Evolutionary conservation across 805 yeast species (phyloP), one percentile per base, ranked within the genome.

Genomic region (Ogataea ganodermae): DNA sequence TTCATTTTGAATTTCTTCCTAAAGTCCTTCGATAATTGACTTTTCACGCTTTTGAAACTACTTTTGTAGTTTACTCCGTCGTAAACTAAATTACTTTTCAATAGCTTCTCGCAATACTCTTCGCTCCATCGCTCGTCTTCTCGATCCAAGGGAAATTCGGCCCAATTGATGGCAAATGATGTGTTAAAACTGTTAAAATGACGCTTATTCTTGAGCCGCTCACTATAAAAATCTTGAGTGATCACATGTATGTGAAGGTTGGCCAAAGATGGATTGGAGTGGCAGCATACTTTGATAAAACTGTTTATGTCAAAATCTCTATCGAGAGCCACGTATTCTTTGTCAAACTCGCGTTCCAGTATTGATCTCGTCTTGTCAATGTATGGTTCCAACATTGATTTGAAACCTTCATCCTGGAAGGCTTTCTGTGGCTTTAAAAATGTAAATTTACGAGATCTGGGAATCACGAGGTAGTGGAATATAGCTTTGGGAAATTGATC

Each of bases 131-230:
- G 60, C 65, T 62, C 49, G 72, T 70, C 81, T 55, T 45, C 74
- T 63, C 49, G 63, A 33, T 27, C 63, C 58, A 72, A 63, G 45
- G 82, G 79, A 16, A 85, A 62, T 14, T 68, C 70, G 1, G 71
- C 74, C 61, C 83, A 79, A 0, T 69, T 67, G 1, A 86, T 79
- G 48, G 87, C 86, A 60, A 88, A 88, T 0, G 57, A 56, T 0
- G 90, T 79, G 17, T 72, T 81, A 66, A 88, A 88, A 3, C 90
- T 82, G 59, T 83, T 83, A 63, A 80, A 87, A 63, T 88, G 96
- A 46, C 72, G 74, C 49, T 75, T 78, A 55, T 80, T 70, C 61
- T 86, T 87, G 67, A 87, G 46, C 21, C 70, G 58, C 0, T 66
- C 67, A 8, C 86, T 78, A 53, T 70, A 57, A 57, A 84, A 76